These are phyloP conservation scores for Carex kokanica DNA, from an alignment of 176 grass and related monocot genomes.

Conservation along the genomic window DNA sequence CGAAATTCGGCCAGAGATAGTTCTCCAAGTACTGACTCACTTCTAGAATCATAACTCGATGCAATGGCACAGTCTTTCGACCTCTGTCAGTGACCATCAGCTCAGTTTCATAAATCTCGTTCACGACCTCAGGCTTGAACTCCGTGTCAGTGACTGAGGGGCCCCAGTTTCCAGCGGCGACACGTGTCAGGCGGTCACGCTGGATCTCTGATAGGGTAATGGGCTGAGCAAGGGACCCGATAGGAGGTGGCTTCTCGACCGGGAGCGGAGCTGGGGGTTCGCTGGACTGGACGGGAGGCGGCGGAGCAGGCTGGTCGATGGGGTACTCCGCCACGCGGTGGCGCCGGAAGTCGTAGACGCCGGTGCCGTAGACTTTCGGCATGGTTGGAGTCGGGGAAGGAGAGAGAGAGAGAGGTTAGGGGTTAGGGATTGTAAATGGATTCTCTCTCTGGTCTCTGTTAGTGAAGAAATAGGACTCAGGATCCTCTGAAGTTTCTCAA, in stretches of 20 bases:
- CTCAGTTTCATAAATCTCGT: slow-evolving; percentile 72
- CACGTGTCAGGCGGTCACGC: slow-evolving; percentile 72
- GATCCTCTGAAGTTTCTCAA: too few relatives aligned
- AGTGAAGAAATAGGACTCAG: too few relatives aligned
- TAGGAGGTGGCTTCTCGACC: slow-evolving; percentile 37
- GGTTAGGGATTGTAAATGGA: slow-evolving; percentile 4
- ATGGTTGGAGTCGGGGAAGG: slow-evolving; percentile 34
- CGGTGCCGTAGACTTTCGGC: slow-evolving; percentile 94
- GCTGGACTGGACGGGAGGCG: neutral
- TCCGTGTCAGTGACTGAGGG: slow-evolving; percentile 4
- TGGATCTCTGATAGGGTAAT: slow-evolving; percentile 92
- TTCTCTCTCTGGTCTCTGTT: too few relatives aligned
- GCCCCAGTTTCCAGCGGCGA: slow-evolving; percentile 70
- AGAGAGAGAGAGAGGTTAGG: neutral
- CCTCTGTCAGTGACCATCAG: slow-evolving; percentile 48
- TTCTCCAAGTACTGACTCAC: slow-evolving; percentile 99
- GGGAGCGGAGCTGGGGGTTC: neutral
- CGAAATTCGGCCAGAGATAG: slow-evolving; percentile 96
- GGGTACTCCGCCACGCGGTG: slow-evolving; percentile 88
- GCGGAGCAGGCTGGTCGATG: slow-evolving; percentile 23
- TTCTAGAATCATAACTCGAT: slow-evolving; percentile 97
- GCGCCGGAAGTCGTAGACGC: slow-evolving; percentile 88
- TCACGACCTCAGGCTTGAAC: slow-evolving; percentile 77
- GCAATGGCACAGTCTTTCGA: slow-evolving; percentile 79
- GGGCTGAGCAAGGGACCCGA: slow-evolving; percentile 24